Conservation (phyloP, 108 stramenopile genomes). For the Nitzschia palea region DNA sequence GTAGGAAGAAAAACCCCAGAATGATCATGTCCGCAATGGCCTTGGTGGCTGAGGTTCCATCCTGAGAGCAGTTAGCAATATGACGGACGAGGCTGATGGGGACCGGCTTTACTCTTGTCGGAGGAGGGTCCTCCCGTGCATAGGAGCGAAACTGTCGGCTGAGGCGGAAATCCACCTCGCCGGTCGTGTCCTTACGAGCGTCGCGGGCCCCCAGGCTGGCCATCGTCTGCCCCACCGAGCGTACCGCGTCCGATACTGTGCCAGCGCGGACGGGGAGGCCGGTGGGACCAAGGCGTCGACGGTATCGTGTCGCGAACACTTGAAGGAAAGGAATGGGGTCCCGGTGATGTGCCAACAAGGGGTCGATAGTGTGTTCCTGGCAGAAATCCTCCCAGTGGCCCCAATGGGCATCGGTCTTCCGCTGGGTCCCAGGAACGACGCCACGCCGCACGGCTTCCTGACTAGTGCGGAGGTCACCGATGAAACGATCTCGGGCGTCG, state of each 20-base stretch:
- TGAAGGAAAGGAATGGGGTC: constrained; percentile 38
- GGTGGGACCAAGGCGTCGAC: constrained; percentile 19
- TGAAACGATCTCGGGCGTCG: constrained; percentile 11
- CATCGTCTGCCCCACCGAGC: constrained; percentile 28
- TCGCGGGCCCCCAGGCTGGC: constrained; percentile 30
- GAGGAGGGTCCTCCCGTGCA: constrained; percentile 34
- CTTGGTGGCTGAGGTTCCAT: neutral
- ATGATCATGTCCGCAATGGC: constrained; percentile 41
- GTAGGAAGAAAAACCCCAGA: constrained; percentile 53
- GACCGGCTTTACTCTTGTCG: constrained; percentile 44
- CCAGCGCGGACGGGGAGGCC: constrained; percentile 25
- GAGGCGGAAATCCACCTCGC: constrained; percentile 27
- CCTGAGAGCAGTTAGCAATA: neutral
- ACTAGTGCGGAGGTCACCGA: constrained; percentile 14
- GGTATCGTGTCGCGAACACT: constrained; percentile 40
- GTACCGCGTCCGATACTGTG: constrained; percentile 26
- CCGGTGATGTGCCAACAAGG: constrained; percentile 24
- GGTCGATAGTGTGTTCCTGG: constrained; percentile 5
- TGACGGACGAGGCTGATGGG: constrained; percentile 28
- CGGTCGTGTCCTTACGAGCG: constrained; percentile 16
- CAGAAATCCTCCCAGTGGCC: constrained; percentile 19
- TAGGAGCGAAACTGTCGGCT: constrained; percentile 10
- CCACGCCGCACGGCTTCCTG: constrained; percentile 5
- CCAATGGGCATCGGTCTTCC: constrained; percentile 9
- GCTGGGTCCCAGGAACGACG: constrained; percentile 1